These are phyloP conservation scores for Bipolaris cookei DNA, from an alignment of 2,329 filamentous ascomycete species.

Conservation along the genomic window DNA sequence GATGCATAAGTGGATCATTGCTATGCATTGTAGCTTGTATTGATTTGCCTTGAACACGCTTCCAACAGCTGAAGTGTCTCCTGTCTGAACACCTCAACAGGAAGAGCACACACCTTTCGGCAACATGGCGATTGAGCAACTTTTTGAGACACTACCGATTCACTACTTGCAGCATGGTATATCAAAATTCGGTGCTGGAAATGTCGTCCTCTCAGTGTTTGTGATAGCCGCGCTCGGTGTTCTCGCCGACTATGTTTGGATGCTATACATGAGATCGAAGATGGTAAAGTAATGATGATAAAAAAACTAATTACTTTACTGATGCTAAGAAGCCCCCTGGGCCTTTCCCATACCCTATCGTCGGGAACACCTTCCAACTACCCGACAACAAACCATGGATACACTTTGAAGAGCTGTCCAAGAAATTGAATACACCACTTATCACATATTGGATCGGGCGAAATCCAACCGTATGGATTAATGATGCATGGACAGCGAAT, in stretches of 20 bases:
- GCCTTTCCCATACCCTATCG: slow-evolving; percentile 60
- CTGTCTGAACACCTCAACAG: background rate
- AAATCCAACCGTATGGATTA: slow-evolving; percentile 51
- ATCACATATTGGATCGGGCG: slow-evolving; percentile 63
- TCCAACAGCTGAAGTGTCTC: background rate
- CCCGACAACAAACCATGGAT: slow-evolving; percentile 64
- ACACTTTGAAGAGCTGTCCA: slow-evolving; percentile 62
- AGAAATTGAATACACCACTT: slow-evolving; percentile 56
- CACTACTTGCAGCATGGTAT: slow-evolving; percentile 42
- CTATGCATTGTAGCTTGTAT: background rate
- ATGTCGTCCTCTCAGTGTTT: slow-evolving; percentile 31
- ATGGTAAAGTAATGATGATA: slow-evolving; percentile 47
- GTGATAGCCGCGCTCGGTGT: slow-evolving; percentile 32
- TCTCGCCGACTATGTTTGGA: slow-evolving; percentile 56
- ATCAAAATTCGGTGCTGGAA: slow-evolving; percentile 37
- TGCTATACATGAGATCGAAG: slow-evolving; percentile 58
- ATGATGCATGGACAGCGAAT: slow-evolving; percentile 57
- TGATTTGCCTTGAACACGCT: background rate
- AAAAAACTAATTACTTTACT: background rate
- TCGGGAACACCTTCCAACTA: slow-evolving; percentile 63
- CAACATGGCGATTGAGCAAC: slow-evolving; percentile 40
- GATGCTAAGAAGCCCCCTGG: slow-evolving; percentile 56
- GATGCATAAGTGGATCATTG: background rate
- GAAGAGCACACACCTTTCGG: background rate
- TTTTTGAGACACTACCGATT: slow-evolving; percentile 39